Conservation (phyloP, 2,329 filamentous ascomycete genomes). For the Colletotrichum chrysophilum region DNA sequence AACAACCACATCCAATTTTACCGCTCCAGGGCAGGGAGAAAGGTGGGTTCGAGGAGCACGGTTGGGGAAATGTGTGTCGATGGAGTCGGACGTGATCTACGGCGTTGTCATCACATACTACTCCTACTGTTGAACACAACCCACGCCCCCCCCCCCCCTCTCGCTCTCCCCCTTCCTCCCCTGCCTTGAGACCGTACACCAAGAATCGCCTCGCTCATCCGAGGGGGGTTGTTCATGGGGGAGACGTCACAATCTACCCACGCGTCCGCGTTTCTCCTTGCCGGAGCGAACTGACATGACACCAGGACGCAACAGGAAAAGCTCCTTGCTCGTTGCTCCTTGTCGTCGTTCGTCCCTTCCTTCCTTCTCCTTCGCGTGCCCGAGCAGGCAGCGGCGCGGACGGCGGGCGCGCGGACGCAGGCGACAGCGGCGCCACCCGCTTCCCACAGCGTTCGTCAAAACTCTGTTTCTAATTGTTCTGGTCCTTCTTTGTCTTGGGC, state of each 20-base stretch:
- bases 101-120: not conserved
- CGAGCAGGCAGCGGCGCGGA: not conserved
- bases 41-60: not conserved
- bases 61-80: not conserved
- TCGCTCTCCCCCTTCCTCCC: not conserved
- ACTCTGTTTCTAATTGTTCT: not conserved
- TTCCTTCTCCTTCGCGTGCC: not conserved
- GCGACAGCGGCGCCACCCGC: constrained; percentile 17
- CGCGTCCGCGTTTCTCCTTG: not conserved
- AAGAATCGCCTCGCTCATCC: not conserved
- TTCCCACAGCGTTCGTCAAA: not conserved
- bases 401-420: not conserved
- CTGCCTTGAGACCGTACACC: not conserved
- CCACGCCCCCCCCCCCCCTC: not conserved
- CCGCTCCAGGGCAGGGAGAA: not conserved
- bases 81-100: not conserved
- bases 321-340: not conserved
- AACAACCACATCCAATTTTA: not conserved
- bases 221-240: not conserved
- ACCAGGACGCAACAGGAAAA: not conserved
- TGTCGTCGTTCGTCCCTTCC: not conserved
- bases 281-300: not conserved
- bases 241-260: not conserved
- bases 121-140: not conserved
- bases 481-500: not conserved